Base-by-base conservation (phyloP, 2,329 filamentous ascomycete species). In the Alternaria solani region DNA sequence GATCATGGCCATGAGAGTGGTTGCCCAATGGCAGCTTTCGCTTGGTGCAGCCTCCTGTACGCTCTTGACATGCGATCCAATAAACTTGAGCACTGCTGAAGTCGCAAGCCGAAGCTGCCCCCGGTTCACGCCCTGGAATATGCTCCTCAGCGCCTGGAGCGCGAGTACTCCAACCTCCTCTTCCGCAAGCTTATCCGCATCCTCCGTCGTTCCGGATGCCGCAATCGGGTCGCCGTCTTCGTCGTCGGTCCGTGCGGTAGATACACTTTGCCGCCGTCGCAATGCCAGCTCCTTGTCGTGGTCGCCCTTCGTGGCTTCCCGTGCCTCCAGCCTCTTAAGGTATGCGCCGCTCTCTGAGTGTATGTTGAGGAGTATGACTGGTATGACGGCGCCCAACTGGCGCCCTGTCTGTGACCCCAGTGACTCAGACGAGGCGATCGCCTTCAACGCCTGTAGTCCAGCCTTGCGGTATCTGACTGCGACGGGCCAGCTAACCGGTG, bases 101-200 rank as follows among this genome's bases (percentile, higher is more conserved):
- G 93, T 95, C 16, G 92, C 93, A 39, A 87, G 83, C 57, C 93
- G 89, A 46, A 96, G 90, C 76, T 97, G 94, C 8, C 88, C 85
- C 56, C 92, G 86, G 72, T 93, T 96, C 63, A 93, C 93, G 8
- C 89, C 88, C 30, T 91, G 84, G 71, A 96, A 97, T 47, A 97
- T 91, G 69, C 91, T 89, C 79, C 94, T 92, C 56, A 99, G 81
- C 74, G 93, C 96, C 70, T 93, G 90, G 69, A 97, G 84, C 5
- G 95, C 94, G 63, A 96, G 82, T 7, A 96, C 84, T 28, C 91
- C 91, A 16, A 93, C 93, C 73, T 96, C 91, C 80, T 97, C 90
- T 78, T 98, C 94, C 2, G 93, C 94, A 61, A 95, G 82, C 76
- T 90, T 92, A 79, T 98, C 95, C 26, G 93, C 93, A 74, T 97